Evolutionary conservation across 495 filamentous ascomycete species (phyloP).

Genomic region (Barbatosphaeria neglecta): DNA sequence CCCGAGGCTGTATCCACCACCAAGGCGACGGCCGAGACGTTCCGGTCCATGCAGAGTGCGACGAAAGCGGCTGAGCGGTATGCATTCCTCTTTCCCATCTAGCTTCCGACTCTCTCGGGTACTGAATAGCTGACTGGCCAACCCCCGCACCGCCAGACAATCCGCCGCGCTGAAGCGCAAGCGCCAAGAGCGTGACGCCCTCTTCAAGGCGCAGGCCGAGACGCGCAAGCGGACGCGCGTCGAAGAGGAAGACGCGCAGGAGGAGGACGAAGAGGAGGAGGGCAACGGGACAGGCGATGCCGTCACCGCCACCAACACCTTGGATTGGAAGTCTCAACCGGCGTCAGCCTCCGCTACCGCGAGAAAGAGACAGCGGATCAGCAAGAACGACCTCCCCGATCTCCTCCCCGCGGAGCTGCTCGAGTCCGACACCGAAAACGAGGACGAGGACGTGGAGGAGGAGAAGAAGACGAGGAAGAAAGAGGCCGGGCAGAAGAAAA

Average conservation of each 20-base stretch:
- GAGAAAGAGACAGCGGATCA: slow-evolving; percentile 11
- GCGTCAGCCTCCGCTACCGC: neutral
- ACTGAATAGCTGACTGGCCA: neutral
- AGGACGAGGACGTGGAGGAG: slow-evolving; percentile 1
- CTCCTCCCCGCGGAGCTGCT: slow-evolving; percentile 34
- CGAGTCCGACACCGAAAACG: slow-evolving; percentile 30
- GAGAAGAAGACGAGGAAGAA: no score
- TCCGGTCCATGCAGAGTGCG: slow-evolving; percentile 23
- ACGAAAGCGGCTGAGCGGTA: slow-evolving; percentile 31
- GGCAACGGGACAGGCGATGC: no score
- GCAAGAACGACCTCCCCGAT: slow-evolving; percentile 22
- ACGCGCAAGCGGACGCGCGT: slow-evolving; percentile 17
- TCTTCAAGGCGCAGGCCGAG: slow-evolving; percentile 33
- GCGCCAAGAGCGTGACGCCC: slow-evolving; percentile 31
- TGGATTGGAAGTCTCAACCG: no score
- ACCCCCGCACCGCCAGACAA: slow-evolving; percentile 17
- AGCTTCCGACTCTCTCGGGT: neutral
- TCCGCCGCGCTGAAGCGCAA: slow-evolving; percentile 29
- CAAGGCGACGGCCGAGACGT: slow-evolving; percentile 18
- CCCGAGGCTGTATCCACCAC: slow-evolving; percentile 34
- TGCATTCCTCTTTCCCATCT: neutral
- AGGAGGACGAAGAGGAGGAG: slow-evolving; percentile 7
- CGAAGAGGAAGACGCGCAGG: slow-evolving; percentile 7
- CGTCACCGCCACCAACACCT: no score
- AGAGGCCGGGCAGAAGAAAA: neutral